Base-by-base conservation (phyloP, 345 rosid genomes). In the Eucalyptus paniculata region DNA sequence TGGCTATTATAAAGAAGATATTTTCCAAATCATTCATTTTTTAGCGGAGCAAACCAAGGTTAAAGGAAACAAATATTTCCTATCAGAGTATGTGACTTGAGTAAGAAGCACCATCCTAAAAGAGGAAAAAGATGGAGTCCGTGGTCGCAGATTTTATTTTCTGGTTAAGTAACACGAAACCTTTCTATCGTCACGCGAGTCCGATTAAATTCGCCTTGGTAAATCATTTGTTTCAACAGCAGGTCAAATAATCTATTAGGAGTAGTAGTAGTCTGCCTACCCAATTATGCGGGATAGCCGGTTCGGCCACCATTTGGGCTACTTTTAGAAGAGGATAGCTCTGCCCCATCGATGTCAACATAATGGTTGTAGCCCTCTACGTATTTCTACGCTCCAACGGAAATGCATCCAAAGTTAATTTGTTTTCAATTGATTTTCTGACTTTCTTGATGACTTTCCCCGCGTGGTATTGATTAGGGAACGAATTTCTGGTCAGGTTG, bases 1-100 rank as follows among this genome's bases (percentile, higher is more conserved):
- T 2, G 5, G 1, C 2, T 2, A 1, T 3, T 77, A 12, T 21
- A 3, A 77, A 10, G 4, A 40, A 72, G 3, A 30, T 62, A 62
- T 62, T 65, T 65, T n/a, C 0, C 1, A 7, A 4, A 65, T 65
- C 0, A 65, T n/a, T 65, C 3, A 65, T 65, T 65, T 65, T 0
- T n/a, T 24, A 14, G 1, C 12, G 6, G 8, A 65, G 2, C 11
- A n/a, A 65, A n/a, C 9, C 10, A n/a, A 65, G 77, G 10, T 1
- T 16, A 16, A 65, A 65, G 9, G 21, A 8, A 65, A 65, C 37
- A 65, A 65, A 72, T 9, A 34, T 34, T 21, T 77, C 16, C 3
- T 6, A 3, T 77, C 2, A 21, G 8, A 77, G 9, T 40, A 18
- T 9, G 23, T 67, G 42, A 67, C 23, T 67, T 4, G 21, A 16